Base-by-base conservation (phyloP, 768 basidiomycete species). In the Boletus eberwhitei region DNA sequence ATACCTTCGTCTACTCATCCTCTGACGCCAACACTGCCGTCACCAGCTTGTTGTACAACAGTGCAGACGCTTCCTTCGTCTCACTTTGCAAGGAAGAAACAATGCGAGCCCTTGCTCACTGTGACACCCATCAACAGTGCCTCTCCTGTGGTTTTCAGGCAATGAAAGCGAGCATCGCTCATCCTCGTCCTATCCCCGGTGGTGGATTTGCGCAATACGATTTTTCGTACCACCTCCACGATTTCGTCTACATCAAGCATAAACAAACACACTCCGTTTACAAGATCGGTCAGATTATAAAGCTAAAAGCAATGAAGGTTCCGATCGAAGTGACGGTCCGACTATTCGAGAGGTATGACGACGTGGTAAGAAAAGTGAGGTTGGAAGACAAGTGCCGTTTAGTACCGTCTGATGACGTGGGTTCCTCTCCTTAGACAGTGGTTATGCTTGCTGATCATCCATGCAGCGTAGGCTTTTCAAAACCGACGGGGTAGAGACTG, bases 211-310 rank as follows among this genome's bases (percentile, higher is more conserved):
- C 75, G 2, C 71, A 77, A 14, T 63, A 73, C 39, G 79, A 79
- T 4, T 64, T 73, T 11, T 57, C 63, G 1, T 90, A 83, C 63
- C 88, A 89, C 60, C 50, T 72, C 9, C 47, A 76, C 42, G 88
- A 89, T 57, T 88, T 82, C 55, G 76, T 87, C 11, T 89, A 87
- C 62, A 49, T 87, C 37, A 75, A 73, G 38, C 70, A 71, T 16
- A 55, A 67, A 35, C 52, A 61, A 14, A 59, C 59, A 12, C 59
- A 71, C 12, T 52, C 64, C 16, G 61, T 53, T 24, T 74, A 85
- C 40, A 64, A 73, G 6, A 80, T 90, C 49, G 86, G 77, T 0
- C 86, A 87, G 59, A 80, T 90, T 37, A 56, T 72, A 16, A 63
- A 69, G 5, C 64, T 87, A 19, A 58, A 59, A 39, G 57, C 60